Base-by-base conservation (phyloP, 2,329 filamentous ascomycete species). In the Aspergillus pseudoterreus region DNA sequence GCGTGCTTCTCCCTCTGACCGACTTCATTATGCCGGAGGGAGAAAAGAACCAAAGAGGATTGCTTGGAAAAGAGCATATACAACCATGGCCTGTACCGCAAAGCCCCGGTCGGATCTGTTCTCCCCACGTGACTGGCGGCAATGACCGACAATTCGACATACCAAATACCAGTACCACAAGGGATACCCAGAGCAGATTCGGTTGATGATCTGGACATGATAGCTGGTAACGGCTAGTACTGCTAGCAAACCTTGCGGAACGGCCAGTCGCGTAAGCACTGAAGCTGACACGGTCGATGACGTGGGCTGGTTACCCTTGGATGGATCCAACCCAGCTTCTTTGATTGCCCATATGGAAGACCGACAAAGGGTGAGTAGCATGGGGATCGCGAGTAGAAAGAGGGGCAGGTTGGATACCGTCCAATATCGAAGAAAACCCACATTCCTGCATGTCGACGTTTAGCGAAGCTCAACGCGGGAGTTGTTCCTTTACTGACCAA, bases 181-280 rank as follows among this genome's bases (percentile, higher is more conserved):
- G 1, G 91, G 88, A 69, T 92, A 96, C 0, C 86, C 92, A 0
- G 92, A 96, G 1, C 90, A 87, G 14, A 99, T 80, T 21, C 94
- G 83, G 42, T 87, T 95, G 63, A 97, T 87, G 60, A 99, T 95
- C 71, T 99, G 94, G 22, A 96, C 87, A 66, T 99, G 94, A 65
- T 95, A 95, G 56, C 77, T 90, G 11, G 86, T 90, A 17, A 92
- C 71, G 17, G 90, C 88, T 53, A 92, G 70, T 2, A 82, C 54
- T 1, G 87, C 85, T 15, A 99, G 76, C 3, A 92, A 51, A 1
- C 88, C 70, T 69, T 99, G 92, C 4, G 83, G 81, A 3, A 85
- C 71, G 1, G 90, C 90, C 54, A 96, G 75, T 19, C 82, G 80
- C 24, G 71, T 71, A 6, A 78, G 63, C 47, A 71, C 63, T 15